Evolutionary conservation across 208 protist genomes (phyloP).

Genomic region (Wallacemonas sp.): DNA sequence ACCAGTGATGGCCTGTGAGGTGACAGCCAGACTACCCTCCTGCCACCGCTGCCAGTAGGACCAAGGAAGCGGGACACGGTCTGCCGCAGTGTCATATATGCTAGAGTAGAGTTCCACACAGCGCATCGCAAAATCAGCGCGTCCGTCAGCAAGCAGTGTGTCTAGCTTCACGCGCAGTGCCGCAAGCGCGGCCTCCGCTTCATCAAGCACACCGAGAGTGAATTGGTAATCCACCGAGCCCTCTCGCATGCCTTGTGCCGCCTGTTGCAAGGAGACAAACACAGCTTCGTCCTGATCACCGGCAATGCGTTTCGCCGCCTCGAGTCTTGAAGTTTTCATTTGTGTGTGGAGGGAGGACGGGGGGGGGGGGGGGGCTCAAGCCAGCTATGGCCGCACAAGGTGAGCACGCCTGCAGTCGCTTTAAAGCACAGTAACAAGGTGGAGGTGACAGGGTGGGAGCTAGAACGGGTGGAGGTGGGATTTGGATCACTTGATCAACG

Average conservation of each 20-base stretch:
- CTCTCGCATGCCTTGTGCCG: not conserved
- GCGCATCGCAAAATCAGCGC: not conserved
- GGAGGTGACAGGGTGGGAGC: too few relatives aligned
- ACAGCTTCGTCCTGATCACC: not conserved
- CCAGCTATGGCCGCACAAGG: too few relatives aligned
- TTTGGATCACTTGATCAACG: too few relatives aligned
- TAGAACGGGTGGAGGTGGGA: too few relatives aligned
- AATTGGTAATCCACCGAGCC: not conserved
- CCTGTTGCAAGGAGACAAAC: not conserved
- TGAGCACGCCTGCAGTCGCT: too few relatives aligned
- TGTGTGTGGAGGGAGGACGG: not conserved
- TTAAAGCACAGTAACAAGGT: too few relatives aligned
- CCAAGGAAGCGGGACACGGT: constrained; percentile 30
- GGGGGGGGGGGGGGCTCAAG: not conserved
- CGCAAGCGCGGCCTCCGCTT: constrained; percentile 18
- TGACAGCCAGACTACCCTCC: constrained; percentile 16
- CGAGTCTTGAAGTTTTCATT: not conserved
- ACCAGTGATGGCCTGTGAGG: constrained; percentile 10
- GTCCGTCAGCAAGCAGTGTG: not conserved
- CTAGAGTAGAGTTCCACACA: constrained; percentile 47
- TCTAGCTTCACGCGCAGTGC: not conserved
- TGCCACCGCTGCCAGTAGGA: constrained; percentile 41
- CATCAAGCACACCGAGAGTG: constrained; percentile 4
- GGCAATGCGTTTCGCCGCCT: constrained; percentile 6
- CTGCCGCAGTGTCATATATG: constrained; percentile 31